Conservation (phyloP, 1,139 yeast species). For the Geotrichum europaeum region DNA sequence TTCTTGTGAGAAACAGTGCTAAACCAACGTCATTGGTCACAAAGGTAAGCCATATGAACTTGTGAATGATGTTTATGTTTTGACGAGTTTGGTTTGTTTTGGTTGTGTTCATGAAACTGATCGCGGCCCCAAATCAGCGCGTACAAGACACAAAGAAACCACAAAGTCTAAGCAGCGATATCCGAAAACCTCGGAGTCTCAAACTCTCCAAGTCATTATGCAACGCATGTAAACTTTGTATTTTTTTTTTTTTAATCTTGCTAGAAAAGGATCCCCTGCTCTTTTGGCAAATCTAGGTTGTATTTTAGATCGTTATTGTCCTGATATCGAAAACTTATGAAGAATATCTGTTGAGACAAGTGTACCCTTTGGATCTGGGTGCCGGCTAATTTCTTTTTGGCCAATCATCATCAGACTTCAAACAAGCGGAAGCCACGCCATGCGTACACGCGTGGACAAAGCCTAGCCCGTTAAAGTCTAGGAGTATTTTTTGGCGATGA, state of each 20-base stretch:
- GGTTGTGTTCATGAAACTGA: not conserved
- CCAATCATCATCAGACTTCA: not conserved
- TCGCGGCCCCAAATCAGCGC: not conserved
- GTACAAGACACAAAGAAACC: not conserved
- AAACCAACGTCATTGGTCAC: too few species aligned
- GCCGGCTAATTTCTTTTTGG: not conserved
- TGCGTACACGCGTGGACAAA: not conserved
- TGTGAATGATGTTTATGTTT: not conserved
- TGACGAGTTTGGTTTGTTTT: not conserved
- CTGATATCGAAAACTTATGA: too few species aligned
- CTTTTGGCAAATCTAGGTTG: too few species aligned
- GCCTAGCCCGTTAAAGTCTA: not conserved
- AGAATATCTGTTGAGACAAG: too few species aligned
- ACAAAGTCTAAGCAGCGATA: not conserved
- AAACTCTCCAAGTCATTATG: too few species aligned
- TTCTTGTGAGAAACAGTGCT: too few species aligned
- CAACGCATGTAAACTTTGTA: too few species aligned
- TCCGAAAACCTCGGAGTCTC: too few species aligned
- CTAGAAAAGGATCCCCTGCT: too few species aligned
- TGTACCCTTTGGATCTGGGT: not conserved
- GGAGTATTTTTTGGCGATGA: not conserved
- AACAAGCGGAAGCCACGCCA: not conserved
- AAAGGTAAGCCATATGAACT: too few species aligned
- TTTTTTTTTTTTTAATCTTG: too few species aligned
- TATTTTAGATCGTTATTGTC: too few species aligned